phyloP scores from a whole-genome alignment of 129 eudicot genomes.

The Flaveria ramosissima region DNA sequence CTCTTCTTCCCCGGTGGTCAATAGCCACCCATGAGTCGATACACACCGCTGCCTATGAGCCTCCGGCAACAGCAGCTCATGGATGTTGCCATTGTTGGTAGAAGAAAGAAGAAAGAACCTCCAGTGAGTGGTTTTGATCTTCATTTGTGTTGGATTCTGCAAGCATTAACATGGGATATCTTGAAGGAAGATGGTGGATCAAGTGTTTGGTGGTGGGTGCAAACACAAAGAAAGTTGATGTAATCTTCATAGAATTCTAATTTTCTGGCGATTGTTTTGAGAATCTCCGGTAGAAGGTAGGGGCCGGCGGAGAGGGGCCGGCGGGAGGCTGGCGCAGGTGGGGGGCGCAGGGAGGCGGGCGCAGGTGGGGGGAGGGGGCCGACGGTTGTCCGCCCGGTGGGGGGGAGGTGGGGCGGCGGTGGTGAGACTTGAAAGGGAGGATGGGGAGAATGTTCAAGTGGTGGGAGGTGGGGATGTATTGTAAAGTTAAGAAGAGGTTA shows the following conservation, averaged over 20 bases:
- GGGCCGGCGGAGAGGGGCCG: no score
- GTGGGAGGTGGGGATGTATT: no score
- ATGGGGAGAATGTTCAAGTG: no score
- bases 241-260: neutral
- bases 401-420: no score
- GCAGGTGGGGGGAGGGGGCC: no score
- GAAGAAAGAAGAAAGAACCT: slow-evolving; percentile 25
- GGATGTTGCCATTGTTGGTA: slow-evolving; percentile 14
- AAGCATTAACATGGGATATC: no score
- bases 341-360: no score
- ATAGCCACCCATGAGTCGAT: slow-evolving; percentile 31
- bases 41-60: slow-evolving; percentile 29
- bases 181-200: slow-evolving; percentile 22
- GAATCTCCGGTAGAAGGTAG: slow-evolving; percentile 34
- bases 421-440: no score
- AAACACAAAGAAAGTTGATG: neutral
- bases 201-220: slow-evolving; percentile 1
- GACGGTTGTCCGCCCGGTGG: no score
- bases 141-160: no score
- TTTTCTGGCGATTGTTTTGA: slow-evolving; percentile 19
- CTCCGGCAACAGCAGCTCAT: slow-evolving; percentile 16
- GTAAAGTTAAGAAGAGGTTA: no score
- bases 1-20: slow-evolving; percentile 29
- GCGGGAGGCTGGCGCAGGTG: no score
- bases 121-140: neutral